Evolutionary conservation across 495 filamentous ascomycete genomes (phyloP).

Genomic region (Xylaria flabelliformis): DNA sequence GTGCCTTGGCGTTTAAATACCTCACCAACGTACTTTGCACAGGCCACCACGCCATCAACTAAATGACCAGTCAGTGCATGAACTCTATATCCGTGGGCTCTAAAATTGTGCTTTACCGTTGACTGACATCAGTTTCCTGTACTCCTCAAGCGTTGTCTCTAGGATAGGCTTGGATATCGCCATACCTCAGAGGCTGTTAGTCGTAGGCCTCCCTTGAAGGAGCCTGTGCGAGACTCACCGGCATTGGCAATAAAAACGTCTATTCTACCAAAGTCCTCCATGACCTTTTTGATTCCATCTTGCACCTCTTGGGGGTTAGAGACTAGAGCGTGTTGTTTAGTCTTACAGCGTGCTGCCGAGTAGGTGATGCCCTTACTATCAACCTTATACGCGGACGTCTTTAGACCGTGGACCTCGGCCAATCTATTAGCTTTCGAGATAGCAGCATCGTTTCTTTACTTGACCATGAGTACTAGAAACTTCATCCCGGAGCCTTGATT

Average conservation of each 20-base stretch:
- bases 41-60: constrained; percentile 62
- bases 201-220: neutral
- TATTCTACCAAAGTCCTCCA: constrained; percentile 54
- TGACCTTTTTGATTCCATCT: constrained; percentile 50
- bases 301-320: constrained; percentile 57
- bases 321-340: constrained; percentile 42
- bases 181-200: constrained; percentile 46
- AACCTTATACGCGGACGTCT: constrained; percentile 63
- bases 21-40: constrained; percentile 56
- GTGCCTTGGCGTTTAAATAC: constrained; percentile 52
- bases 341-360: neutral
- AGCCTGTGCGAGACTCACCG: constrained; percentile 33
- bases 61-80: constrained; percentile 39
- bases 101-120: constrained; percentile 35
- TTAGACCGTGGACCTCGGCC: constrained; percentile 57
- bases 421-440: constrained; percentile 58
- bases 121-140: constrained; percentile 50
- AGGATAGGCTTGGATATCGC: constrained; percentile 57
- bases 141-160: constrained; percentile 56
- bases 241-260: constrained; percentile 45
- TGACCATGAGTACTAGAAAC: constrained; percentile 39
- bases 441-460: constrained; percentile 52
- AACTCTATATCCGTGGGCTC: constrained; percentile 30
- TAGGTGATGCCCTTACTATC: constrained; percentile 50
- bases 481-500: constrained; percentile 34